Percentiles rank a stretch among this genome's conserved stretches.
phyloP scores from a whole-genome alignment of 2,329 filamentous ascomycete genomes.

The Colletotrichum horii region DNA sequence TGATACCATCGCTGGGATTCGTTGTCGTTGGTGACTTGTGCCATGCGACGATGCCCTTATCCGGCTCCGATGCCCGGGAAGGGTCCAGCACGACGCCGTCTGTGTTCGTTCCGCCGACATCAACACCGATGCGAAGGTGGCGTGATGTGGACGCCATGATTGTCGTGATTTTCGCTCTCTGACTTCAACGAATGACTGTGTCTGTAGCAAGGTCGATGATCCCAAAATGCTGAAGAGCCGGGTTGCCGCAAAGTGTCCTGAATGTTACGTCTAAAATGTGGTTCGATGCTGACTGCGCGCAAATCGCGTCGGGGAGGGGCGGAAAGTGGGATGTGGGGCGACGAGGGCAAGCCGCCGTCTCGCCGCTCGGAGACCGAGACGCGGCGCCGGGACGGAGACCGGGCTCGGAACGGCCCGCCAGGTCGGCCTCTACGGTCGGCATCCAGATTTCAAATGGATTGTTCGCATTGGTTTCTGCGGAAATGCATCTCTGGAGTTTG shows the following conservation, averaged over 20 bases:
- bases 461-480: too few species aligned
- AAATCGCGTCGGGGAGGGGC: neutral
- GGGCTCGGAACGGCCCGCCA: conserved; percentile 4
- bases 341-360: neutral
- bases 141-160: neutral
- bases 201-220: neutral
- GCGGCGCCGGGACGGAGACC: neutral
- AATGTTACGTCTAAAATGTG: neutral
- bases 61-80: conserved; percentile 32
- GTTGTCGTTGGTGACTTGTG: conserved; percentile 53
- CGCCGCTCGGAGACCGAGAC: neutral
- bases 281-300: neutral
- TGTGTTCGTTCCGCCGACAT: conserved; percentile 57
- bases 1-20: conserved; percentile 51
- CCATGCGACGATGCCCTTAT: conserved; percentile 52
- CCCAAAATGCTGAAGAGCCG: too few species aligned
- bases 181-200: neutral
- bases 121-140: conserved; percentile 43
- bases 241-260: neutral
- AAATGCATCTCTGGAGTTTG: too few species aligned
- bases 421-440: neutral
- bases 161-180: rapidly evolving
- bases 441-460: neutral
- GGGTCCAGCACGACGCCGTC: conserved; percentile 58
- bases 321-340: neutral